Evolutionary conservation across 2,329 filamentous ascomycete species (phyloP).

Genomic region (Akanthomyces lecanii): DNA sequence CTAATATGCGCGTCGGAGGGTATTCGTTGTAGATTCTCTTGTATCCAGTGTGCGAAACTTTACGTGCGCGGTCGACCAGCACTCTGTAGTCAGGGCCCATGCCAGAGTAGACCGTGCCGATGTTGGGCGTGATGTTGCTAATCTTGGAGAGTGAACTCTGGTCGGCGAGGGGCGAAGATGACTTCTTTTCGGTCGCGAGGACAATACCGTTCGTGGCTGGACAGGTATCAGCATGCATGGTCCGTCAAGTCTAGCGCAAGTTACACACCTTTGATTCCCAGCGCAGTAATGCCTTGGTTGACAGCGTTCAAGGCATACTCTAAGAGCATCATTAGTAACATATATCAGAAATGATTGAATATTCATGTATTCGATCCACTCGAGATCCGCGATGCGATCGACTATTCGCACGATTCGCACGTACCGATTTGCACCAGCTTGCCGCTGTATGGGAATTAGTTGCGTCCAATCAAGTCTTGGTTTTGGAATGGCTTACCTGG

Average conservation of each 20-base stretch:
- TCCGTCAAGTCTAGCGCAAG: not conserved
- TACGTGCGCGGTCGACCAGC: slow-evolving; percentile 94
- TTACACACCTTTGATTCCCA: slow-evolving; percentile 88
- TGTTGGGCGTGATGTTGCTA: slow-evolving; percentile 96
- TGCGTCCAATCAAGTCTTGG: slow-evolving; percentile 25
- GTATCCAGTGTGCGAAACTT: slow-evolving; percentile 96
- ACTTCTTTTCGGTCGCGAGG: slow-evolving; percentile 98
- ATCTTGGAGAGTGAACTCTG: slow-evolving; percentile 94
- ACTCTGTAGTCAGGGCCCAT: slow-evolving; percentile 99
- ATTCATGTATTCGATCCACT: no score
- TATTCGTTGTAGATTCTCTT: slow-evolving; percentile 99
- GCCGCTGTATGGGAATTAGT: slow-evolving; percentile 62
- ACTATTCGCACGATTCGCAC: slow-evolving; percentile 22
- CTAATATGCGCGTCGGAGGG: slow-evolving; percentile 97
- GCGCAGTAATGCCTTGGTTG: slow-evolving; percentile 96
- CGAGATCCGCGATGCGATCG: not conserved
- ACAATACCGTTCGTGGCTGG: slow-evolving; percentile 97
- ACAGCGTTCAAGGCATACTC: slow-evolving; percentile 99
- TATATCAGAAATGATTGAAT: slow-evolving; percentile 16
- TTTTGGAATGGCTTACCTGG: slow-evolving; percentile 65
- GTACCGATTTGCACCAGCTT: slow-evolving; percentile 96
- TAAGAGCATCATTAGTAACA: slow-evolving; percentile 37
- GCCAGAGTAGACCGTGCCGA: slow-evolving; percentile 98
- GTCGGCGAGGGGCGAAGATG: slow-evolving; percentile 94
- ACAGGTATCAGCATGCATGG: slow-evolving; percentile 21